These are phyloP conservation scores for Nigrograna mackinnonii DNA, from an alignment of 2,329 filamentous ascomycete species.

Conservation along the genomic window DNA sequence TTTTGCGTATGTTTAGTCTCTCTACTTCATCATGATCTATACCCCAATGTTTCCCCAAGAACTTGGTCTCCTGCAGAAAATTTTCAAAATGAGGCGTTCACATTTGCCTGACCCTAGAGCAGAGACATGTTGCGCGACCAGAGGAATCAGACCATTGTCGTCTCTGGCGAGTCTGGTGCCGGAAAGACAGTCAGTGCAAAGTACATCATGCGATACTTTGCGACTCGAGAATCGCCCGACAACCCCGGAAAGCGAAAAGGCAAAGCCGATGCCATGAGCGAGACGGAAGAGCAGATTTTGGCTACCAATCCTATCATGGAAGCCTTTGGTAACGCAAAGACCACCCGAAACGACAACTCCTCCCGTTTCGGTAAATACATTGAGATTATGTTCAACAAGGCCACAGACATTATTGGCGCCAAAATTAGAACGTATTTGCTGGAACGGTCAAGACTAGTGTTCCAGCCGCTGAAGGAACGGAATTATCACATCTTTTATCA, in stretches of 20 bases:
- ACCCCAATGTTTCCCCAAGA: neutral
- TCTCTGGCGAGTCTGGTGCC: slow-evolving; percentile 98
- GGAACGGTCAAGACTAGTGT: slow-evolving; percentile 93
- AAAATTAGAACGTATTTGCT: slow-evolving; percentile 96
- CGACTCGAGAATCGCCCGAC: slow-evolving; percentile 91
- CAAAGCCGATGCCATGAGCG: slow-evolving; percentile 79
- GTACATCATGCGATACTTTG: slow-evolving; percentile 99
- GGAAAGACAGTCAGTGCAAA: slow-evolving; percentile 99
- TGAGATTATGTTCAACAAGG: slow-evolving; percentile 97
- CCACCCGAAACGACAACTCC: slow-evolving; percentile 99
- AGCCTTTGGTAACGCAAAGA: slow-evolving; percentile 99
- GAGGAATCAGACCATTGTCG: slow-evolving; percentile 97
- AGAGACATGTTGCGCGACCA: slow-evolving; percentile 96
- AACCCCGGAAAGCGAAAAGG: slow-evolving; percentile 82
- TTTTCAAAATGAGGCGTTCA: neutral
- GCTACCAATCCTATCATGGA: slow-evolving; percentile 99
- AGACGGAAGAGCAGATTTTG: slow-evolving; percentile 97
- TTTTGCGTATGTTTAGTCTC: slow-evolving; percentile 72
- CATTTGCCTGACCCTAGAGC: slow-evolving; percentile 11
- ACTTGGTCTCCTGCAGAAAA: neutral
- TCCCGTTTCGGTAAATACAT: slow-evolving; percentile 99
- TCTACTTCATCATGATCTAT: neutral
- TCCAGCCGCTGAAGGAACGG: slow-evolving; percentile 94
- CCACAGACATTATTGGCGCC: slow-evolving; percentile 94
- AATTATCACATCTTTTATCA: slow-evolving; percentile 99